Conservation (phyloP, 176 grass and related monocot genomes). For the Cenchrus fungigraminus region DNA sequence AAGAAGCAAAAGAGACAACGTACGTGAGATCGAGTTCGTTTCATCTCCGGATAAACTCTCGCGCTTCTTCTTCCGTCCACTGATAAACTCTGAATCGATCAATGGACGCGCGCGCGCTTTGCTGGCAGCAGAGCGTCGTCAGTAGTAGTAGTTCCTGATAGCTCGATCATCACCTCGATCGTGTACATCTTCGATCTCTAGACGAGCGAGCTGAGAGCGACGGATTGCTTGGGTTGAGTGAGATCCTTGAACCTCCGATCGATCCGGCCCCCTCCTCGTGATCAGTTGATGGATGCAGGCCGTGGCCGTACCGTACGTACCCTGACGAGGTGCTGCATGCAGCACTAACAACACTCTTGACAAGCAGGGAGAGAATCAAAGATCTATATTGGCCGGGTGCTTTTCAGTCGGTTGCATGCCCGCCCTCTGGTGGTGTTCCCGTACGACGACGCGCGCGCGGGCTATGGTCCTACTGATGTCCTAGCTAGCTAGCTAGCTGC, state of each 20-base stretch:
- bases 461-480: neutral
- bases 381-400: neutral
- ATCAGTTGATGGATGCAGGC: neutral
- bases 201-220: neutral
- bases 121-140: neutral
- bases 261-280: neutral
- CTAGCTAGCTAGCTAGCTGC: neutral
- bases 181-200: no score
- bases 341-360: neutral
- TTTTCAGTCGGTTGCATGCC: neutral
- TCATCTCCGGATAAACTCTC: neutral
- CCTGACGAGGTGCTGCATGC: neutral
- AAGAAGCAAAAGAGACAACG: neutral
- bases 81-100: no score
- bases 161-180: no score
- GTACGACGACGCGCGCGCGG: neutral
- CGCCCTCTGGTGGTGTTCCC: neutral
- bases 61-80: neutral
- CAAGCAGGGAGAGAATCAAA: neutral
- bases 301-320: slow-evolving; percentile 5
- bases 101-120: no score
- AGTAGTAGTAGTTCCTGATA: neutral
- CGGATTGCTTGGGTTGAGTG: neutral
- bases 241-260: neutral
- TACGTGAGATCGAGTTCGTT: no score